Evolutionary conservation across 2,329 filamentous ascomycete species (phyloP), one percentile per base, ranked within the genome.

Genomic region (Alternaria gansuensis): DNA sequence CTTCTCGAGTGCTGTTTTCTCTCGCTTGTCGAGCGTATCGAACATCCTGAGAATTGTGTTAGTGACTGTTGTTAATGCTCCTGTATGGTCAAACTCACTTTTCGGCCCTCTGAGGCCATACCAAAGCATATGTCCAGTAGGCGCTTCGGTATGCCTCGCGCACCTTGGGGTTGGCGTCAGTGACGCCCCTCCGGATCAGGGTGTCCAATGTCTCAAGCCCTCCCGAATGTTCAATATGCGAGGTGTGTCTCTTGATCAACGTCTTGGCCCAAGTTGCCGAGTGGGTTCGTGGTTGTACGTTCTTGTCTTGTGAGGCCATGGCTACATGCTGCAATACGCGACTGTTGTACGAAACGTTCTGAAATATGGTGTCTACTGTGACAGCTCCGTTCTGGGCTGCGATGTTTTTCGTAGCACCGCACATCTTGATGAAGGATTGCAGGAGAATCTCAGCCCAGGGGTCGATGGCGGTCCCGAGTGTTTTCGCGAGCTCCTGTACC

Each of bases 371-470:
- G 65, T 95, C 89, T n/a, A 97, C 88, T 0, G 91, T 92, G 14
- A 82, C 77, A 72, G 96, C 93, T 51, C 91, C 94, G 64, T 90
- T 89, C 71, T 96, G 89, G 0, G 92, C 92, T 57, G 87, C 88
- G 67, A 99, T 97, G 77, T 96, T 96, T 79, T 99, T 99, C 46
- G 94, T 96, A 24, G 88, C 89, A 9, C 89, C 92, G 65, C 90
- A 93, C 63, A 97, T 86, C 78, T 97, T 97, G 80, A 98, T 88
- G 68, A 97, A 87, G 28, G 87, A 90, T 72, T 97, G 93, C 79
- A 98, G 87, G 23, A 97, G 83, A 50, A 97, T 87, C 78, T 98
- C 94, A 7, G 95, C 90, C 88, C 96, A 91, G 10, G 90, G 86
- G 71, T 98, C 94, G 70, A 97, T 88, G 39, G 85, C 89, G 1